Evolutionary conservation across 2,329 filamentous ascomycete genomes (phyloP), one percentile per base, ranked within the genome.

Genomic region (Colletotrichum truncatum): DNA sequence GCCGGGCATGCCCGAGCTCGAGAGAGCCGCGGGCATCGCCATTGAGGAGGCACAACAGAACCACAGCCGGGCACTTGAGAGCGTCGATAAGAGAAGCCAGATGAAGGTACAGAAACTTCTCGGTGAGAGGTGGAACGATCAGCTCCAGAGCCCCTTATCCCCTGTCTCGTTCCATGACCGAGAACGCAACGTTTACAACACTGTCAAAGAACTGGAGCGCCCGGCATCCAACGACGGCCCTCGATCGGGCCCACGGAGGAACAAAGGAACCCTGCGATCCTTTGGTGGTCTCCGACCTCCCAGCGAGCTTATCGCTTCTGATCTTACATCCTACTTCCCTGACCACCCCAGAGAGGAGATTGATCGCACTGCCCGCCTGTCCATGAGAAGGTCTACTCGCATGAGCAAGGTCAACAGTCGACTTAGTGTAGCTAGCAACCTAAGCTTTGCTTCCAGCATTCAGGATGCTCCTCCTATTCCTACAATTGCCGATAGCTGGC

Each of bases 261-360:
- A 80, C 64, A 88, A 88, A 73, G 81, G 79, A 28, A 83, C 89
- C 26, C 82, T 94, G 46, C 89, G 92, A 69, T 91, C 92, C 69
- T 98, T 98, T 79, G 96, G 97, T 72, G 95, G 95, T 32, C 90
- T 96, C 69, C 87, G 96, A 71, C 96, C 96, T 16, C 96, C 96
- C 2, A 98, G 95, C 80, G 96, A 99, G 81, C 87, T 99, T 75
- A 99, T 99, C 74, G 95, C 95, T 25, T 97, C 96, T 21, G 96
- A 99, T 75, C 83, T 99, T 65, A 96, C 93, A 2, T 97, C 94
- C 0, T 99, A 98, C 82, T 99, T 99, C 84, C 96, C 96, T 0
- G 94, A 97, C 73, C 95, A 98, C 73, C 90, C 94, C 52, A 90
- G 93, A 60, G 94, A 97, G 75, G 93, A 97, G 71, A 98, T 99